A percentile compares a stretch with the other conserved stretches of the same genome.
These are phyloP conservation scores for Suillus discolor DNA, from an alignment of 768 basidiomycete species.

Conservation along the genomic window DNA sequence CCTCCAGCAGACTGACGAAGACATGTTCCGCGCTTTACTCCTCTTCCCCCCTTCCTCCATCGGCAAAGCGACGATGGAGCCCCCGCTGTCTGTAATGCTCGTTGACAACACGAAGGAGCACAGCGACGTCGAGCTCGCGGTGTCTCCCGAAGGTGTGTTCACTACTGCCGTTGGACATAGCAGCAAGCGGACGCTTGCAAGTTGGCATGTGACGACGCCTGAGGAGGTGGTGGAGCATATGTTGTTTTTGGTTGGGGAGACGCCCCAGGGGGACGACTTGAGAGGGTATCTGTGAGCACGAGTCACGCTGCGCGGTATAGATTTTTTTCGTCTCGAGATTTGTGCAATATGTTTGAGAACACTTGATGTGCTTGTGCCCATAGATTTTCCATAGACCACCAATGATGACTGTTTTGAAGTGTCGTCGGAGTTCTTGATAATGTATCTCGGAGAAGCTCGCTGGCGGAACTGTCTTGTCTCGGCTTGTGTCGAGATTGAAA, in stretches of 20 bases:
- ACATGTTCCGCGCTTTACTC: conserved; percentile 94
- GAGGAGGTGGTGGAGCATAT: conserved; percentile 85
- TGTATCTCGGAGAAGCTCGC: no score
- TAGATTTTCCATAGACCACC: no score
- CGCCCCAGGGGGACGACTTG: conserved; percentile 4
- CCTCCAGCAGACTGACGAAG: conserved; percentile 81
- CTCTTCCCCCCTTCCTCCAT: conserved; percentile 49
- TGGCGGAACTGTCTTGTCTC: no score
- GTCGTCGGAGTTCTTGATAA: no score
- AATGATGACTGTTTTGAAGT: no score
- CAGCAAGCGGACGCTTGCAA: conserved; percentile 86
- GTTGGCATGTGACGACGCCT: conserved; percentile 91
- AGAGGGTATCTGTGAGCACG: background rate
- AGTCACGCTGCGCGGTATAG: no score
- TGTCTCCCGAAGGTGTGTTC: conserved; percentile 76
- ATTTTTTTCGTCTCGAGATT: no score
- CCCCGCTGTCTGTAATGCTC: conserved; percentile 54
- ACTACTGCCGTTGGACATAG: conserved; percentile 93
- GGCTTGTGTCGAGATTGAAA: no score
- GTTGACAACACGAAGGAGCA: conserved; percentile 24
- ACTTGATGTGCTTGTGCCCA: no score
- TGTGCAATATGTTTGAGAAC: no score
- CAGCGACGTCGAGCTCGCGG: conserved; percentile 55
- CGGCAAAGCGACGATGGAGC: conserved; percentile 52
- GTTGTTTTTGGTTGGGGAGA: conserved; percentile 56